phyloP scores from a whole-genome alignment of 495 filamentous ascomycete genomes.

The Immersiella caudata region DNA sequence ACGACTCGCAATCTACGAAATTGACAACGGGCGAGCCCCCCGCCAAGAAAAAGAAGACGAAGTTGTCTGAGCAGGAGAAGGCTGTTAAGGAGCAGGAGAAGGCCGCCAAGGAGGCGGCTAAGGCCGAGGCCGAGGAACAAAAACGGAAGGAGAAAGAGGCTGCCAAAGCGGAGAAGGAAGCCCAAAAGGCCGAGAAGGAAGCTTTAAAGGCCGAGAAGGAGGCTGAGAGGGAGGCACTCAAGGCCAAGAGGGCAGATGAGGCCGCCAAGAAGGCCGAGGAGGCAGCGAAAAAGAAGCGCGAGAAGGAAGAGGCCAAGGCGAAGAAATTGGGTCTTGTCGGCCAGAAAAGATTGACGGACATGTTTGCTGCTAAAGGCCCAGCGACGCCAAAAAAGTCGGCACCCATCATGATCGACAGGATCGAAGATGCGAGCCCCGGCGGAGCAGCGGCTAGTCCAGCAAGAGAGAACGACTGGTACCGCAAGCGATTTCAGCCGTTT shows the following conservation, averaged over 20 bases:
- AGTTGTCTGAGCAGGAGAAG: constrained; percentile 56
- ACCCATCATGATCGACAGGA: constrained; percentile 30
- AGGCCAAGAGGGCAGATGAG: constrained; percentile 47
- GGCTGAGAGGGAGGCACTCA: constrained; percentile 39
- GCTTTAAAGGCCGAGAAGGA: constrained; percentile 44
- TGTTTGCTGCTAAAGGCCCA: constrained; percentile 52
- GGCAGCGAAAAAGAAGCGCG: constrained; percentile 62
- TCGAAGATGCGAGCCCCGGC: constrained; percentile 19
- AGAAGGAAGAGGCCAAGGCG: constrained; percentile 50
- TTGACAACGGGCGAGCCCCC: constrained; percentile 26
- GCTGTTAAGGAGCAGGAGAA: constrained; percentile 46
- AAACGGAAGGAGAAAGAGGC: constrained; percentile 53
- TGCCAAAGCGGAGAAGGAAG: constrained; percentile 55
- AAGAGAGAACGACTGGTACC: constrained; percentile 57
- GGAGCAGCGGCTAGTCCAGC: constrained; percentile 29
- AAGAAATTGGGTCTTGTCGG: background rate
- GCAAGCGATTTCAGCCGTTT: constrained; percentile 75
- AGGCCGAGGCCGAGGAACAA: constrained; percentile 48
- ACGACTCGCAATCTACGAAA: background rate
- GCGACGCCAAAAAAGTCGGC: constrained; percentile 39
- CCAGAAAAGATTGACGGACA: constrained; percentile 52
- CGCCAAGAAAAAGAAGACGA: constrained; percentile 58
- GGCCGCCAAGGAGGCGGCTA: constrained; percentile 46
- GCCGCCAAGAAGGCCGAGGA: constrained; percentile 44
- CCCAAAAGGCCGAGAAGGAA: constrained; percentile 45